A percentile compares a stretch with the other conserved stretches of the same genome.
These are phyloP conservation scores for Ogataea dorogensis DNA, from an alignment of 805 yeast species.

Conservation along the genomic window DNA sequence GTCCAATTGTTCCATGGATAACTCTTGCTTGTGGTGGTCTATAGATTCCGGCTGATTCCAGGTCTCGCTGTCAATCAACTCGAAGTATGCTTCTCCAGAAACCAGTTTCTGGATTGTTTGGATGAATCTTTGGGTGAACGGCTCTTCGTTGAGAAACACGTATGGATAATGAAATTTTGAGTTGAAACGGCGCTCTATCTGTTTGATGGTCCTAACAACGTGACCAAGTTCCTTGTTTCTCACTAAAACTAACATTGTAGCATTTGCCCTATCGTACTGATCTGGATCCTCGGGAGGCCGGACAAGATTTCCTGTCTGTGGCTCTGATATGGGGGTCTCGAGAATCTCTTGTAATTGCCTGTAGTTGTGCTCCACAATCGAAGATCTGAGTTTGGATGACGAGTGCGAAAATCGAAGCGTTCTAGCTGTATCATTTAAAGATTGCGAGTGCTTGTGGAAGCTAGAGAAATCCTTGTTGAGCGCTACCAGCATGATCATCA, in stretches of 20 bases:
- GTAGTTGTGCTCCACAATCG: constrained; percentile 39
- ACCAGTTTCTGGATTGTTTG: constrained; percentile 38
- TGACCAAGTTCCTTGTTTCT: constrained; percentile 57
- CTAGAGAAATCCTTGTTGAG: constrained; percentile 6
- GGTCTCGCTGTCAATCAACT: constrained; percentile 44
- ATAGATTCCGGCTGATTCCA: constrained; percentile 51
- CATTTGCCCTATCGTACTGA: constrained; percentile 53
- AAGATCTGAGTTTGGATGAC: constrained; percentile 21
- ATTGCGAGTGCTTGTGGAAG: not conserved
- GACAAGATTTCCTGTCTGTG: constrained; percentile 40
- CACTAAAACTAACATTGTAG: constrained; percentile 73
- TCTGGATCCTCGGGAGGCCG: constrained; percentile 27
- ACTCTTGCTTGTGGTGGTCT: constrained; percentile 35
- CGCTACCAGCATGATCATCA: constrained; percentile 7
- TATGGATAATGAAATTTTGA: constrained; percentile 74
- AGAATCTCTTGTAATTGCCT: constrained; percentile 39
- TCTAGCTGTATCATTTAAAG: no score
- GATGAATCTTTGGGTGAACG: constrained; percentile 60
- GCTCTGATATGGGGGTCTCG: constrained; percentile 42
- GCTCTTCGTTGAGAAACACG: constrained; percentile 71
- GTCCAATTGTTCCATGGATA: constrained; percentile 37
- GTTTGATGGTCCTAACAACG: constrained; percentile 52
- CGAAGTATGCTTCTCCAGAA: constrained; percentile 47
- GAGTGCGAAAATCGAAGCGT: constrained; percentile 2
- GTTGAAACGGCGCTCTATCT: constrained; percentile 66